Base-by-base conservation (phyloP, 768 basidiomycete genomes). In the Serendipita sp. region DNA sequence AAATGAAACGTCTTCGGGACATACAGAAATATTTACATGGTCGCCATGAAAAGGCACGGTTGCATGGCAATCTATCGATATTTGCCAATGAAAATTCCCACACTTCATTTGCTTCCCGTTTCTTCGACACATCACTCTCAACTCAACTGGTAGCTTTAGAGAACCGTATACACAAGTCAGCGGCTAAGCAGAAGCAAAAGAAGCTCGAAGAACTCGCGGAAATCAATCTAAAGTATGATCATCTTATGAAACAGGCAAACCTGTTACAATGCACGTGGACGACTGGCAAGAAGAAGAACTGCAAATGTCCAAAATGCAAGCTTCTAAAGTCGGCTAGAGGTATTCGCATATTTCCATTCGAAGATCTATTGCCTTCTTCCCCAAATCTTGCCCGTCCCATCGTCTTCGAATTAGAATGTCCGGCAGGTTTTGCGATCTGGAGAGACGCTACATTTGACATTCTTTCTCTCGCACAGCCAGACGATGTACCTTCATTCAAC, bases 311-410 rank as follows among this genome's bases (percentile, higher is more conserved):
- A 1, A 75, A 71, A 63, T 79, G 78, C 51, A 3, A 7, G 0
- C 65, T 73, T 16, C 28, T 68, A 28, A 30, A 11, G 1, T 3
- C 68, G 46, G 72, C 73, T 0, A 3, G 35, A 0, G 3, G 0
- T 0, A 67, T 79, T 69, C 2, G 3, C 0, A 80, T 81, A 23
- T 0, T 18, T 0, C 67, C 78, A 3, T 72, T 79, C 44, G 81
- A 82, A 63, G 79, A 78, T 79, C 80, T 81, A 0, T 67, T 82
- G 44, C 79, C 81, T 0, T 34, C 58, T 0, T 48, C 67, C 10
- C 23, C 15, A 3, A 13, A 69, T 3, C 34, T 65, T 3, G 73
- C 74, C 0, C 70, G 75, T 54, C 68, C 68, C 0, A 72, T 75
- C 11, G 69, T 80, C 1, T 82, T 81, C 62, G 79, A 81, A 65